Conservation (phyloP, 352 stramenopile species). For the Phytopythium sindhum region DNA sequence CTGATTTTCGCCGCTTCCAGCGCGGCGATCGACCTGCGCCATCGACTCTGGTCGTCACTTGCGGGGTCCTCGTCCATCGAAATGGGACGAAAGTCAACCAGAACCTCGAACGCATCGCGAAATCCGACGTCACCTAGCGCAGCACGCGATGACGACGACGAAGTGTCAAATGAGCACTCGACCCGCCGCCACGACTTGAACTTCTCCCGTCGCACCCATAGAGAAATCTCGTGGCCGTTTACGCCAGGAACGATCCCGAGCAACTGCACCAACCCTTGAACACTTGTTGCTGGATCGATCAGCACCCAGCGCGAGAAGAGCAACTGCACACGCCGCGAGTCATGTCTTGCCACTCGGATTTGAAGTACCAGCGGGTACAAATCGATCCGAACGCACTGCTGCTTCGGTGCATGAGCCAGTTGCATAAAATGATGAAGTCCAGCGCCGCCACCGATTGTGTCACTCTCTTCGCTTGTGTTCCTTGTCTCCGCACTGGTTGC, state of each 20-base stretch:
- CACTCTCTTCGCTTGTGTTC: constrained; percentile 10
- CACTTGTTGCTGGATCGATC: constrained; percentile 28
- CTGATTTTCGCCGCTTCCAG: constrained; percentile 8
- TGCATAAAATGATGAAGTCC: background rate
- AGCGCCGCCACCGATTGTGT: background rate
- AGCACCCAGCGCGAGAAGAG: constrained; percentile 53
- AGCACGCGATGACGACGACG: constrained; percentile 18
- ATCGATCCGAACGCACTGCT: constrained; percentile 28
- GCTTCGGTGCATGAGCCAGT: background rate
- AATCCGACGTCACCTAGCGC: constrained; percentile 42
- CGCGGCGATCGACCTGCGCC: constrained; percentile 17
- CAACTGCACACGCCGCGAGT: constrained; percentile 50
- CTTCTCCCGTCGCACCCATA: constrained; percentile 61
- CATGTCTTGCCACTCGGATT: constrained; percentile 53
- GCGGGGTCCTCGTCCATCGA: constrained; percentile 24
- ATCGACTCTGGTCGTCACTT: constrained; percentile 21
- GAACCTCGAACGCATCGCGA: constrained; percentile 48
- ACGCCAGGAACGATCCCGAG: constrained; percentile 49
- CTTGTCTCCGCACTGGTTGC: constrained; percentile 9
- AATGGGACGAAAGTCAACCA: constrained; percentile 63
- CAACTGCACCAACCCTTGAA: constrained; percentile 56
- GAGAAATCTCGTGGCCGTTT: constrained; percentile 50
- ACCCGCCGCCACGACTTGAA: constrained; percentile 57
- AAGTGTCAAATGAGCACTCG: constrained; percentile 42
- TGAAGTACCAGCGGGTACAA: constrained; percentile 55